Evolutionary conservation across 495 filamentous ascomycete species (phyloP).

Genomic region (Evernia prunastri): DNA sequence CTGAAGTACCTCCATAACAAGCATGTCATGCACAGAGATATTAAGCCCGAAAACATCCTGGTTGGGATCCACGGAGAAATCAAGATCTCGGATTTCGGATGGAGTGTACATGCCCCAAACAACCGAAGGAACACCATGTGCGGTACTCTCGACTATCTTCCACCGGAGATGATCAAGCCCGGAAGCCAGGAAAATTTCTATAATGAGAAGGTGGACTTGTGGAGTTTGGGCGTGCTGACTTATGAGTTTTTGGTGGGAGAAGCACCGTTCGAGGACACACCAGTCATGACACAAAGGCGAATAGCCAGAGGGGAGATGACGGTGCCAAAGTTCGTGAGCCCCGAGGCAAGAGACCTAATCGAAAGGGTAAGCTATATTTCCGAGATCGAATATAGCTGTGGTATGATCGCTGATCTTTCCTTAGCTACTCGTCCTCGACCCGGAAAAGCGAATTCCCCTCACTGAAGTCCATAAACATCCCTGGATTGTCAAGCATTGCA

Average conservation of each 20-base stretch:
- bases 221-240: conserved; percentile 89
- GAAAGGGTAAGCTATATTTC: conserved; percentile 57
- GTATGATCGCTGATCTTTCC: background rate
- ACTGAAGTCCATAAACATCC: conserved; percentile 87
- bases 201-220: conserved; percentile 91
- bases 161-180: conserved; percentile 91
- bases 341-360: conserved; percentile 88
- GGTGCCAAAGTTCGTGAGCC: conserved; percentile 80
- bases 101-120: conserved; percentile 96
- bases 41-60: conserved; percentile 98
- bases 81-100: conserved; percentile 97
- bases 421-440: conserved; percentile 86
- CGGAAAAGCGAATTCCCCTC: conserved; percentile 84
- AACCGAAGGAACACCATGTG: conserved; percentile 93
- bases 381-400: no score
- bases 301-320: conserved; percentile 90
- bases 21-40: conserved; percentile 97
- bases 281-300: conserved; percentile 86
- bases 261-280: conserved; percentile 93
- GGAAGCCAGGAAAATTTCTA: conserved; percentile 78
- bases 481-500: conserved; percentile 96
- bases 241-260: conserved; percentile 96
- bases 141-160: conserved; percentile 93
- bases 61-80: conserved; percentile 97
- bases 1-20: conserved; percentile 91